Percentiles rank a stretch among this genome's conserved stretches.
These are phyloP conservation scores for Naematelia encephala DNA, from an alignment of 768 basidiomycete species.

Conservation along the genomic window DNA sequence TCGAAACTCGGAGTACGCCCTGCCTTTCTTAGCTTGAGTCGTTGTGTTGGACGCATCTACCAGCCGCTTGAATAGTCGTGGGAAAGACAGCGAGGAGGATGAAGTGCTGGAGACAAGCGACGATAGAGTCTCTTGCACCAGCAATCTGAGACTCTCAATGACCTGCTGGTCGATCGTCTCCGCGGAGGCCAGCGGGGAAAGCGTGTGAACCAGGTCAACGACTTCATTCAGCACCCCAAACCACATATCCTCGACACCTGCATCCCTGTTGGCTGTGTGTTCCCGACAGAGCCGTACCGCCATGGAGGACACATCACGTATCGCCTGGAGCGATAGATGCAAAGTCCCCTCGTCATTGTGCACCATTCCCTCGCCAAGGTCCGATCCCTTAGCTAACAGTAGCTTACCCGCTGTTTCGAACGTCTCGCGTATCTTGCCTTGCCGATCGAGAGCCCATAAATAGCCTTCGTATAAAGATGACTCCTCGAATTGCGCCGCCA, in stretches of 20 bases:
- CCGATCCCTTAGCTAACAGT: slow-evolving; percentile 36
- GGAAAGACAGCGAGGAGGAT: slow-evolving; percentile 77
- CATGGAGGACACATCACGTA: slow-evolving; percentile 61
- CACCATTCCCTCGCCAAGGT: slow-evolving; percentile 24
- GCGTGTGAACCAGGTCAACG: slow-evolving; percentile 69
- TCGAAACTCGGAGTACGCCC: slow-evolving; percentile 78
- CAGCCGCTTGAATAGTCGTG: slow-evolving; percentile 83
- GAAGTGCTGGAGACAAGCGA: slow-evolving; percentile 81
- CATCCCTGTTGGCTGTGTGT: slow-evolving; percentile 50
- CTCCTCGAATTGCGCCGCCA: slow-evolving; percentile 65
- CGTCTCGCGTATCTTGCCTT: slow-evolving; percentile 63
- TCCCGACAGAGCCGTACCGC: slow-evolving; percentile 69
- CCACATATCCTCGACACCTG: slow-evolving; percentile 80
- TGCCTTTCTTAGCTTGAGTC: slow-evolving; percentile 12
- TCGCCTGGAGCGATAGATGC: slow-evolving; percentile 30
- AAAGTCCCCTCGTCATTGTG: slow-evolving; percentile 13
- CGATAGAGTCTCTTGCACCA: slow-evolving; percentile 80
- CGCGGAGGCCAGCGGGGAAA: slow-evolving; percentile 33
- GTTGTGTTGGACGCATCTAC: slow-evolving; percentile 62
- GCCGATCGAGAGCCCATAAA: slow-evolving; percentile 71
- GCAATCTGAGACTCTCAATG: slow-evolving; percentile 61
- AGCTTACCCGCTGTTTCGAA: slow-evolving; percentile 62
- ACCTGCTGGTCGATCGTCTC: slow-evolving; percentile 1
- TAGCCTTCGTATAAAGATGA: slow-evolving; percentile 68
- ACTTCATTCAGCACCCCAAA: slow-evolving; percentile 78